Conservation (phyloP, 768 basidiomycete species). For the Suillus variegatus region DNA sequence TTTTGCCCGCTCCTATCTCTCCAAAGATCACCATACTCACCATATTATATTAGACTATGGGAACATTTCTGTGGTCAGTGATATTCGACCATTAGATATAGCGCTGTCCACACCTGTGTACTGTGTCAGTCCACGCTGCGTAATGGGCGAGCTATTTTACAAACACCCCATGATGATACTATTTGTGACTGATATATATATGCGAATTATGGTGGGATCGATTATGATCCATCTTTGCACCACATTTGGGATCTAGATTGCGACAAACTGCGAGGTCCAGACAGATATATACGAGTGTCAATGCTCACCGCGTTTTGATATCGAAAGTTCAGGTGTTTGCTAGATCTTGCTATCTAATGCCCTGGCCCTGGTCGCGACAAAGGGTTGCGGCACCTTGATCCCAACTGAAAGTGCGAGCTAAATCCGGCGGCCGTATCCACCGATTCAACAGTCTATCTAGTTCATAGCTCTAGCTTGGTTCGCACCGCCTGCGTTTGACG, state of each 20-base stretch:
- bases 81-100: background rate
- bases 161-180: background rate
- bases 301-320: background rate
- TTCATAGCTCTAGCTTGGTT: background rate
- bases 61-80: background rate
- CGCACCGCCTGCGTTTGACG: background rate
- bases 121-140: background rate
- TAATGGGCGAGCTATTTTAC: background rate
- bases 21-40: conserved; percentile 46
- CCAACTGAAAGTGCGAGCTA: background rate
- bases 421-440: background rate
- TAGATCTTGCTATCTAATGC: background rate
- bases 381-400: background rate
- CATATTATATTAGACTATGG: background rate
- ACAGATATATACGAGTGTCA: background rate
- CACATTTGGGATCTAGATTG: background rate
- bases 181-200: background rate
- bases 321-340: background rate
- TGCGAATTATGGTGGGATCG: background rate
- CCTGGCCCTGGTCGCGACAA: background rate
- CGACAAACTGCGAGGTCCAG: background rate
- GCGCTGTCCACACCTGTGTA: background rate
- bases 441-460: background rate
- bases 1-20: conserved; percentile 40
- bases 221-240: background rate